phyloP scores from a whole-genome alignment of 2,329 filamentous ascomycete species.

The Aspergillus melleus region DNA sequence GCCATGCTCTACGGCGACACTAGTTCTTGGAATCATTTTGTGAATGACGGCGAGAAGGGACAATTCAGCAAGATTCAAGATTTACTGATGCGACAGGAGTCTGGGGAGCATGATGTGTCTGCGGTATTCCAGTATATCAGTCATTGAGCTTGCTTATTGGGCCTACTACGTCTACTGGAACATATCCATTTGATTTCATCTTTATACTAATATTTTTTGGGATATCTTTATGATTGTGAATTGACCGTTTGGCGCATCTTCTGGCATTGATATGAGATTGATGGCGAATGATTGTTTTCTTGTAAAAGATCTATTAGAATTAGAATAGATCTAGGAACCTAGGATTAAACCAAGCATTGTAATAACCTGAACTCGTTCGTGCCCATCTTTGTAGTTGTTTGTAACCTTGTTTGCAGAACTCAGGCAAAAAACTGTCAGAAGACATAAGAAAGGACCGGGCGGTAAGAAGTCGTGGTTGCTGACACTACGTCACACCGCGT shows the following conservation, averaged over 20 bases:
- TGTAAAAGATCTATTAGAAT: background rate
- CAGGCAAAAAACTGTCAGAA: too few relatives aligned
- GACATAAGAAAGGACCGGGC: background rate
- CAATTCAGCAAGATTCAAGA: slow-evolving; percentile 84
- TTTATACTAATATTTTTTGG: background rate
- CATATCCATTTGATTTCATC: background rate
- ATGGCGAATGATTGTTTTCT: background rate
- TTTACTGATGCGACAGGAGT: slow-evolving; percentile 83
- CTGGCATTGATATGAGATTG: background rate
- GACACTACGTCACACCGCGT: slow-evolving; percentile 24
- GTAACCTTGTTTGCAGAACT: too few relatives aligned
- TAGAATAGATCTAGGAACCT: background rate
- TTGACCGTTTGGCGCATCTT: background rate
- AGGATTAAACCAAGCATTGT: background rate
- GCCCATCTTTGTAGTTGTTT: too few relatives aligned
- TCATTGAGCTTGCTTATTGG: slow-evolving; percentile 54
- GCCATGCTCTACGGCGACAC: slow-evolving; percentile 98
- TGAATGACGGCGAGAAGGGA: slow-evolving; percentile 67
- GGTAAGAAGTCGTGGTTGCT: background rate
- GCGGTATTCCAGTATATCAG: slow-evolving; percentile 99
- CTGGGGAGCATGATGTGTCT: slow-evolving; percentile 74
- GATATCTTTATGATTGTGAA: background rate
- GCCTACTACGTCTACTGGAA: background rate
- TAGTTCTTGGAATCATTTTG: slow-evolving; percentile 98
- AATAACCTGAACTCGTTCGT: background rate